A percentile compares a stretch with the other conserved stretches of the same genome.
phyloP scores from a whole-genome alignment of 2,329 filamentous ascomycete species.

The Cordyceps tenuipes region DNA sequence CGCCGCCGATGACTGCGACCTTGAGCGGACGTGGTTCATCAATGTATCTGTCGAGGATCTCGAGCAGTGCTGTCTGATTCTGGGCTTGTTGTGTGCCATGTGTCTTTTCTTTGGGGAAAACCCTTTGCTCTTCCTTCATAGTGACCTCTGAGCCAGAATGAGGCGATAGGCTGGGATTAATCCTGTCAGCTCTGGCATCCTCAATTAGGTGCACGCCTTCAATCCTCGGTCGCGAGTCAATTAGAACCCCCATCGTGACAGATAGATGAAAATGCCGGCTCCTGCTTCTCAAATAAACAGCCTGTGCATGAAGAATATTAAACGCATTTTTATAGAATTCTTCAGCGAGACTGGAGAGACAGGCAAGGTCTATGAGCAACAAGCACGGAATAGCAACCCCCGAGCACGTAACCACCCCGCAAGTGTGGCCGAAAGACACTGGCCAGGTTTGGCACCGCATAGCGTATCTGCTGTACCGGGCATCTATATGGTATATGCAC shows the following conservation, averaged over 20 bases:
- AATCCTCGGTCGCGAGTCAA: not conserved
- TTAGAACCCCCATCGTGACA: not conserved
- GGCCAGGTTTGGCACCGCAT: not conserved
- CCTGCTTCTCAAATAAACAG: no score
- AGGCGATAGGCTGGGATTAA: not conserved
- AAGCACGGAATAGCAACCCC: not conserved
- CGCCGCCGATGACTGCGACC: constrained; percentile 30
- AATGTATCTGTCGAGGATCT: constrained; percentile 24
- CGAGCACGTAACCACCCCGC: constrained; percentile 8
- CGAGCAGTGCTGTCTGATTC: not conserved
- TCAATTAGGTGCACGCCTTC: not conserved
- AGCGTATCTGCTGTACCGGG: no score
- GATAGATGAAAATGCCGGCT: not conserved
- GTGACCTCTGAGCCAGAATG: not conserved
- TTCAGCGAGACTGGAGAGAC: not conserved
- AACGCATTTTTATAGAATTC: not conserved
- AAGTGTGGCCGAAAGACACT: not conserved
- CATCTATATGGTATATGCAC: no score
- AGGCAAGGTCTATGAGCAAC: not conserved
- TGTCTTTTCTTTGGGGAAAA: not conserved
- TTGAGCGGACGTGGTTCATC: constrained; percentile 27
- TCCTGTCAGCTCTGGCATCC: not conserved
- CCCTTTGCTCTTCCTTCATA: not conserved
- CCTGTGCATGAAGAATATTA: not conserved
- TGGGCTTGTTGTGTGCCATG: not conserved